Evolutionary conservation across 2,329 filamentous ascomycete genomes (phyloP).

Genomic region (Aspergillus sclerotialis): DNA sequence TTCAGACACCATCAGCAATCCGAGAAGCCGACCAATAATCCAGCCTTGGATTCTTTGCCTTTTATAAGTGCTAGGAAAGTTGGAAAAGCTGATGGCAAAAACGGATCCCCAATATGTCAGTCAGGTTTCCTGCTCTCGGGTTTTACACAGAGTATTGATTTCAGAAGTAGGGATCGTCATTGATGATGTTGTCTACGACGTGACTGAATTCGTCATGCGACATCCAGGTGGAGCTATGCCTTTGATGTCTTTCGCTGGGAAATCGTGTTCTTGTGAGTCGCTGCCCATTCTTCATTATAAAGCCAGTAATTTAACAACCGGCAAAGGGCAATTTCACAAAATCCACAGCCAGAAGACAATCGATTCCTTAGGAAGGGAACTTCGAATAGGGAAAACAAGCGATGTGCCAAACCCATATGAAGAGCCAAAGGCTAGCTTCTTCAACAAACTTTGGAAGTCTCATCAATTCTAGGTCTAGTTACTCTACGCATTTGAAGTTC

Average conservation of each 20-base stretch:
- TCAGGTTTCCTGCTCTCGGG: neutral
- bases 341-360: neutral
- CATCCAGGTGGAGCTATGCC: slow-evolving; percentile 1
- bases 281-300: neutral
- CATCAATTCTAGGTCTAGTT: neutral
- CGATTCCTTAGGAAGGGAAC: neutral
- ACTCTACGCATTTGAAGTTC: neutral
- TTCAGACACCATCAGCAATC: neutral
- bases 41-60: neutral
- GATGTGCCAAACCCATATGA: neutral
- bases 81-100: neutral
- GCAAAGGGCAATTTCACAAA: slow-evolving; percentile 1
- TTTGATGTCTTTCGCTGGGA: neutral
- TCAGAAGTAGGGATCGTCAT: slow-evolving; percentile 1
- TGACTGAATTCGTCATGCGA: neutral
- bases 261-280: neutral
- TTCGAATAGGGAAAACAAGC: neutral
- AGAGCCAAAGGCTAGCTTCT: neutral
- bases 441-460: neutral
- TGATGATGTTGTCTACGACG: slow-evolving; percentile 1
- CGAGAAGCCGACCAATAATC: neutral
- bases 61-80: neutral
- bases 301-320: neutral
- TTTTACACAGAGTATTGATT: neutral
- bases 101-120: neutral